phyloP scores from a whole-genome alignment of 495 filamentous ascomycete species.

The Bryoglossum gracile region DNA sequence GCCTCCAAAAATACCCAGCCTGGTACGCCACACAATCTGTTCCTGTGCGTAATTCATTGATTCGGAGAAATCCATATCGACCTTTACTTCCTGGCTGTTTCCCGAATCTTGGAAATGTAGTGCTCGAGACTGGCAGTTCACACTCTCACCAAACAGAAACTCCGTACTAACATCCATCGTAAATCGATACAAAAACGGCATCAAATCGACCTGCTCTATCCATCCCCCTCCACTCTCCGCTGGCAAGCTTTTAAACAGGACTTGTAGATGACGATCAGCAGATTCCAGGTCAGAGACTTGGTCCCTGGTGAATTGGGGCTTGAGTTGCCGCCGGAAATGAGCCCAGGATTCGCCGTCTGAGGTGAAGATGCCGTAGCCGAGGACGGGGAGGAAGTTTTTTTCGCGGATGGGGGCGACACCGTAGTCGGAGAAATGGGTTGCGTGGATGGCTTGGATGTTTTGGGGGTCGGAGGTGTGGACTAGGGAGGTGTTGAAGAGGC shows the following conservation, averaged over 20 bases:
- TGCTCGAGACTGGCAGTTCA: slow-evolving; percentile 7
- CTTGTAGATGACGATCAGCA: slow-evolving; percentile 40
- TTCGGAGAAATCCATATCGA: slow-evolving; percentile 28
- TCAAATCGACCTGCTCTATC: slow-evolving; percentile 39
- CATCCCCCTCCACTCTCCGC: slow-evolving; percentile 18
- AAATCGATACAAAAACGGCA: slow-evolving; percentile 54
- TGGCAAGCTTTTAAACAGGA: slow-evolving; percentile 34
- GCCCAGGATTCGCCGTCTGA: slow-evolving; percentile 33
- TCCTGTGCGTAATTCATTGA: slow-evolving; percentile 39
- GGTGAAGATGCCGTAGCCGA: slow-evolving; percentile 44
- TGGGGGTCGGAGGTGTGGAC: slow-evolving; percentile 16
- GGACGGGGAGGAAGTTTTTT: slow-evolving; percentile 25
- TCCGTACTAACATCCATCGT: slow-evolving; percentile 62
- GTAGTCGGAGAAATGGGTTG: slow-evolving; percentile 33
- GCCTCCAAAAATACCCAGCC: slow-evolving; percentile 21
- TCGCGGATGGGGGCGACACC: slow-evolving; percentile 18
- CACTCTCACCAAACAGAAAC: slow-evolving; percentile 53
- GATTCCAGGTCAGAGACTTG: slow-evolving; percentile 44
- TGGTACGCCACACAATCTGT: slow-evolving; percentile 28
- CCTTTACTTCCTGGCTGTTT: slow-evolving; percentile 5
- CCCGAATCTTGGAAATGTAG: slow-evolving; percentile 15
- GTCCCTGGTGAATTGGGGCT: slow-evolving; percentile 32
- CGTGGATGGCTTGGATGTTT: slow-evolving; percentile 35
- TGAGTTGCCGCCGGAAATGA: slow-evolving; percentile 31
- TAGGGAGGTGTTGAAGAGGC: slow-evolving; percentile 8